Percentiles rank a stretch among this genome's conserved stretches.
These are phyloP conservation scores for Diplogelasinospora grovesii DNA, from an alignment of 495 filamentous ascomycete species.

Conservation along the genomic window DNA sequence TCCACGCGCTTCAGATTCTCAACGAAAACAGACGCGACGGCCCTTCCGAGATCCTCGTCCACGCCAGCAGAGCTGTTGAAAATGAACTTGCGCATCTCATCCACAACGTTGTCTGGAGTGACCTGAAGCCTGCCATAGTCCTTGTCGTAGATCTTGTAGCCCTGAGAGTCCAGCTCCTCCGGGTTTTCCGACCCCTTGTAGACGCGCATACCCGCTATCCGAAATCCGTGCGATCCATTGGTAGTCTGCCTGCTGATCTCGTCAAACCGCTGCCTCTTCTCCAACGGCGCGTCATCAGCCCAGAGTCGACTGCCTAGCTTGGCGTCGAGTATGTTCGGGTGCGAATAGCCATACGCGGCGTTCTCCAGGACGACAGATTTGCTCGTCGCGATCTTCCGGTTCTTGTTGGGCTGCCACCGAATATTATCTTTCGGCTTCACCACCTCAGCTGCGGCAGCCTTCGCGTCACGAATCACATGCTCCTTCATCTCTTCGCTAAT, in stretches of 20 bases:
- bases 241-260: conserved; percentile 74
- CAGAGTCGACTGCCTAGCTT: conserved; percentile 85
- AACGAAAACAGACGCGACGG: conserved; percentile 57
- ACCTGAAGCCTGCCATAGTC: conserved; percentile 71
- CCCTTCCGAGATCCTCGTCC: conserved; percentile 42
- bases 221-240: conserved; percentile 70
- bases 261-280: conserved; percentile 76
- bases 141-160: conserved; percentile 76
- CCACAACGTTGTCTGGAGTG: conserved; percentile 59
- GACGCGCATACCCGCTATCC: conserved; percentile 90
- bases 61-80: conserved; percentile 56
- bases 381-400: conserved; percentile 60
- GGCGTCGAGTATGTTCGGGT: conserved; percentile 89
- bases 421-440: conserved; percentile 20
- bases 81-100: conserved; percentile 72
- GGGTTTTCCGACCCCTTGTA: conserved; percentile 60
- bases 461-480: conserved; percentile 25
- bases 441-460: conserved; percentile 21
- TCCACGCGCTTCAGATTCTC: conserved; percentile 60
- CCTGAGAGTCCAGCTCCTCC: conserved; percentile 37
- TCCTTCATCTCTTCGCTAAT: conserved; percentile 36
- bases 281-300: conserved; percentile 70
- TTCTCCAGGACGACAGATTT: conserved; percentile 83
- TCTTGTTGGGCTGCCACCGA: conserved; percentile 33
- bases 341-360: conserved; percentile 69